Percentiles rank a stretch among this genome's conserved stretches.
These are phyloP conservation scores for Spathaspora arborariae DNA, from an alignment of 805 yeast species.

Conservation along the genomic window DNA sequence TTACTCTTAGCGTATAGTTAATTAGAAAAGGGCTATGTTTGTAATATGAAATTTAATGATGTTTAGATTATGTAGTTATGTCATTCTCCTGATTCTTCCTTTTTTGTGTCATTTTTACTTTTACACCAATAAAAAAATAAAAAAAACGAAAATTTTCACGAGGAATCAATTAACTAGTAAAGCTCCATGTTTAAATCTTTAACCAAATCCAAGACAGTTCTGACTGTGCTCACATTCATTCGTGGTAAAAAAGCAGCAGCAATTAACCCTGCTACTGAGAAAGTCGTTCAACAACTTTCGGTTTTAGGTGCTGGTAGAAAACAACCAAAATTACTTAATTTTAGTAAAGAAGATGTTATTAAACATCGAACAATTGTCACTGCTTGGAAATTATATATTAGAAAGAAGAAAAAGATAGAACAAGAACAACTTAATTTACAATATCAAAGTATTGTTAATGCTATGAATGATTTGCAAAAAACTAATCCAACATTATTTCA, in stretches of 20 bases:
- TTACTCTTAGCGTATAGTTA: background rate
- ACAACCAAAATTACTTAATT: conserved; percentile 76
- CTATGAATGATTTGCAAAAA: conserved; percentile 64
- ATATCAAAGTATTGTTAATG: conserved; percentile 59
- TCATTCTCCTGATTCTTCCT: background rate
- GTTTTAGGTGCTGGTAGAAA: conserved; percentile 85
- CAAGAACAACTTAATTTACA: conserved; percentile 50
- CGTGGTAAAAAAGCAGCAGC: conserved; percentile 16
- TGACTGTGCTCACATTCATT: conserved; percentile 1
- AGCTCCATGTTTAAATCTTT: conserved; percentile 1
- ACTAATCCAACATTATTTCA: conserved; percentile 54
- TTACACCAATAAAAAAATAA: background rate
- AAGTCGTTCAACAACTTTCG: conserved; percentile 57
- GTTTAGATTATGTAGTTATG: background rate
- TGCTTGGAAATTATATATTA: conserved; percentile 72
- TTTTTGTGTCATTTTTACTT: background rate
- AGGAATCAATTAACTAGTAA: background rate
- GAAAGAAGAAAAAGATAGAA: conserved; percentile 44
- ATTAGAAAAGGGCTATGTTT: background rate
- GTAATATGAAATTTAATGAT: background rate
- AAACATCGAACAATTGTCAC: conserved; percentile 78
- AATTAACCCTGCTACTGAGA: conserved; percentile 36
- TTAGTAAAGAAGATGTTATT: conserved; percentile 75
- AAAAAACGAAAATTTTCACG: background rate
- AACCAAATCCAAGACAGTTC: background rate